phyloP scores from a whole-genome alignment of 257 asterid genomes.

The Schizonepeta tenuifolia region DNA sequence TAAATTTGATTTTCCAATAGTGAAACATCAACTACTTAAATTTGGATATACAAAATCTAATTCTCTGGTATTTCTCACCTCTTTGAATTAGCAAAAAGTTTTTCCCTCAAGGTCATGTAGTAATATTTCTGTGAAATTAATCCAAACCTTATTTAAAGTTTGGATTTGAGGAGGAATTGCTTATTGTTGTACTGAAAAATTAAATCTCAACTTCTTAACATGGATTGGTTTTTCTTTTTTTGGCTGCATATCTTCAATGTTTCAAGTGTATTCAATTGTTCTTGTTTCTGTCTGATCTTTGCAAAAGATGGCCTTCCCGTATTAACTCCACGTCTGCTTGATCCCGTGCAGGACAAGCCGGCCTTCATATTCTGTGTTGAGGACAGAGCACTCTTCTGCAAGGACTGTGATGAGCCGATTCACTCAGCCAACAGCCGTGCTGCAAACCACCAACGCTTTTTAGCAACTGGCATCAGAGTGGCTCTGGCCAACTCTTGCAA shows the following conservation, averaged over 20 bases:
- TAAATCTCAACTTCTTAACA: too few relatives aligned
- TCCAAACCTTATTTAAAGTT: not conserved
- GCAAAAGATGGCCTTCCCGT: not conserved
- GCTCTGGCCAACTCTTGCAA: conserved; percentile 65
- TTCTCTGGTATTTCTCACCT: not conserved
- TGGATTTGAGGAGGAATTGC: not conserved
- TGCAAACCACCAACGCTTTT: conserved; percentile 84
- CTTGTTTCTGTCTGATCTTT: not conserved
- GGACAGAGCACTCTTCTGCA: conserved; percentile 95
- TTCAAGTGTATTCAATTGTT: not conserved
- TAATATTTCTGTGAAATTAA: not conserved
- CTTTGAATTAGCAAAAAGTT: not conserved
- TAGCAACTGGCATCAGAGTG: conserved; percentile 96
- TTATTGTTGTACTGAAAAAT: not conserved
- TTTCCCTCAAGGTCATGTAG: not conserved
- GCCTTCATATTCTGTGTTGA: conserved; percentile 98
- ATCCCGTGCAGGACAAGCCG: conserved; percentile 63
- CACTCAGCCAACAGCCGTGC: conserved; percentile 79
- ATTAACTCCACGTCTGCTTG: not conserved
- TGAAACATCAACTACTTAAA: not conserved
- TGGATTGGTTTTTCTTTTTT: not conserved
- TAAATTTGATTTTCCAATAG: not conserved
- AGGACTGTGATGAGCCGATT: conserved; percentile 86
- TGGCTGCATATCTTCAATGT: not conserved
- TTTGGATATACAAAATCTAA: not conserved